Percentiles rank a stretch among this genome's conserved stretches.
Conservation (phyloP, 495 filamentous ascomycete genomes). For the Neurospora intermedia region DNA sequence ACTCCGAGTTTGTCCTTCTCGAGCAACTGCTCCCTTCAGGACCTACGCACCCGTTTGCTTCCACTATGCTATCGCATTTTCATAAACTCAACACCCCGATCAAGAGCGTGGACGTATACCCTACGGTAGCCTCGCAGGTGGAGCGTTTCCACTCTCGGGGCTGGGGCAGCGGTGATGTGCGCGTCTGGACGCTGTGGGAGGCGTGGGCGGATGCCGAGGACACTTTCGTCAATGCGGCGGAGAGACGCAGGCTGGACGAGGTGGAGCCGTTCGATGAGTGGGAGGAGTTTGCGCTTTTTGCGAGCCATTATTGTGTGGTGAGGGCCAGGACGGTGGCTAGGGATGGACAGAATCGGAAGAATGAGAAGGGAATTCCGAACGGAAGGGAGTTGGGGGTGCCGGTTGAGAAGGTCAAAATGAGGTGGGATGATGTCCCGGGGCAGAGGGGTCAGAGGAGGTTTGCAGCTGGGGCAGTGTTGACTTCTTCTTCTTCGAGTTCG, state of each 20-base stretch:
- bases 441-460: constrained; percentile 32
- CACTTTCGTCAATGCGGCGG: constrained; percentile 43
- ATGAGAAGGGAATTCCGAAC: neutral
- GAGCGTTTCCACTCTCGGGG: constrained; percentile 53
- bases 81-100: constrained; percentile 68
- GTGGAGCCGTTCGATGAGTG: constrained; percentile 89
- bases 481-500: constrained; percentile 6
- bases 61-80: constrained; percentile 81
- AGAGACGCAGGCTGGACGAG: constrained; percentile 47
- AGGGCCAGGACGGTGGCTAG: constrained; percentile 36
- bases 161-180: constrained; percentile 42
- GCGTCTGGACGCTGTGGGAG: constrained; percentile 60
- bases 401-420: neutral
- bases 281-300: constrained; percentile 88
- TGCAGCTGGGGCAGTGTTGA: constrained; percentile 22
- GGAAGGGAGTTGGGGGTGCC: neutral
- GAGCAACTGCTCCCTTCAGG: constrained; percentile 81
- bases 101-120: constrained; percentile 61
- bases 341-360: neutral
- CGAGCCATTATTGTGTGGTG: constrained; percentile 75
- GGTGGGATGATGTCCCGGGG: constrained; percentile 20
- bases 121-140: constrained; percentile 49
- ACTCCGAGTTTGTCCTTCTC: constrained; percentile 75
- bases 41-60: constrained; percentile 67
- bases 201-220: constrained; percentile 63